These are phyloP conservation scores for Colletotrichum eleusines DNA, from an alignment of 2,329 filamentous ascomycete genomes.

Conservation along the genomic window DNA sequence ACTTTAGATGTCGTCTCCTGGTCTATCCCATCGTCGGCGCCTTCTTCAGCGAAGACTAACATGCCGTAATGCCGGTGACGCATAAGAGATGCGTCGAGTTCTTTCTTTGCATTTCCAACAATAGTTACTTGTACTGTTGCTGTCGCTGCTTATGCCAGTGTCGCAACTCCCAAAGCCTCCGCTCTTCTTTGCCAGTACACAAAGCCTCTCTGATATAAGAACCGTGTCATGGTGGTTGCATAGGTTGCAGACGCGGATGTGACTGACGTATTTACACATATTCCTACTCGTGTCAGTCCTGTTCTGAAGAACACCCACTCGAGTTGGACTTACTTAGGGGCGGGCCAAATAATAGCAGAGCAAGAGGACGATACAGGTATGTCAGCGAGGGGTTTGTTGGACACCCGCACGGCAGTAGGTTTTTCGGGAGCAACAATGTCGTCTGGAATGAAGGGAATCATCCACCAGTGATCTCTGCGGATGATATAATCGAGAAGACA, in stretches of 20 bases:
- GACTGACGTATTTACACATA: constrained; percentile 54
- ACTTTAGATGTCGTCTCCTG: background rate
- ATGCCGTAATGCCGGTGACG: constrained; percentile 21
- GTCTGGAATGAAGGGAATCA: background rate
- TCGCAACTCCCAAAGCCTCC: constrained; percentile 54
- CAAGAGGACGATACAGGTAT: background rate
- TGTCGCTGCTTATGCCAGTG: constrained; percentile 48
- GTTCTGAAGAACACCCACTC: no score
- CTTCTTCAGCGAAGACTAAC: constrained; percentile 13
- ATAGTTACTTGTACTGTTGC: constrained; percentile 48
- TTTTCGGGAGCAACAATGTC: constrained; percentile 2
- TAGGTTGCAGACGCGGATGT: constrained; percentile 51
- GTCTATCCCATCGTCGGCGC: background rate
- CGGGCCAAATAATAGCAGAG: background rate
- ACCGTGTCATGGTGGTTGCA: constrained; percentile 52
- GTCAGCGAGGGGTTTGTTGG: background rate
- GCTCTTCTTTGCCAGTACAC: constrained; percentile 47
- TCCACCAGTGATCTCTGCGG: background rate
- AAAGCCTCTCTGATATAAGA: constrained; percentile 53
- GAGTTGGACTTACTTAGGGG: background rate
- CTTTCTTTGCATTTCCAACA: constrained; percentile 54
- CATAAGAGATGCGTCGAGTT: constrained; percentile 27
- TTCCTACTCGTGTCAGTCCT: constrained; percentile 5
- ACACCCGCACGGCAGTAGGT: background rate
- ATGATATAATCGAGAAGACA: constrained; percentile 2